Base-by-base conservation (phyloP, 2,329 filamentous ascomycete genomes). In the Byssothecium circinans region DNA sequence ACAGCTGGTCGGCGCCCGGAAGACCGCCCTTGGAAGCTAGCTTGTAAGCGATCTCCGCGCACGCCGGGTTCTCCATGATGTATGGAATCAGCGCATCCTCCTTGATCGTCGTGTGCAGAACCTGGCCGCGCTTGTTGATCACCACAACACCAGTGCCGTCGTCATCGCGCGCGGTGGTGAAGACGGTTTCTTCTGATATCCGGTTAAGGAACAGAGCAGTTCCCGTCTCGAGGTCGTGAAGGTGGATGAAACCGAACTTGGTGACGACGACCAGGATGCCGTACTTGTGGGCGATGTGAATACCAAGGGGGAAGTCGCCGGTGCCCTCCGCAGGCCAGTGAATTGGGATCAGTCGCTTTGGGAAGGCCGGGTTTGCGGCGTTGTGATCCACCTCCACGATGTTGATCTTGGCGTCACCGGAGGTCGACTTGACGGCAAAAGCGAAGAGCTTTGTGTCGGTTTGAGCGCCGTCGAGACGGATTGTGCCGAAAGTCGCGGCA, bases 191-290 rank as follows among this genome's bases (percentile, higher is more conserved):
- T 78, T 91, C 96, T 27, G 94, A 99, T 66, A 99, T 99, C 62
- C 95, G 88, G 81, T 99, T 99, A 91, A 99, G 95, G 82, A 96
- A 99, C 69, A 99, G 94, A 71, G 90, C 95, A 11, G 88, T 88
- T 49, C 89, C 95, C 7, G 89, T 94, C 78, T 99, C 95, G 47
- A 99, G 84, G 67, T 99, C 95, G 75, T 99, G 97, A 19, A 99
- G 83, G 75, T 99, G 94, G 64, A 99, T 97, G 76, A 97, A 99
- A 43, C 94, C 94, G 67, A 96, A 99, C 74, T 99, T 99, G 47
- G 94, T 99, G 54, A 99, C 90, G 65, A 99, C 84, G 75, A 96
- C 96, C 65, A 99, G 87, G 68, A 99, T 85, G 66, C 91, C 92
- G 74, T 99, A 99, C 75, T 94, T 95, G 66, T 90, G 86, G 3